Conservation (phyloP, 176 grass and related monocot species). For the Oryza nivara region DNA sequence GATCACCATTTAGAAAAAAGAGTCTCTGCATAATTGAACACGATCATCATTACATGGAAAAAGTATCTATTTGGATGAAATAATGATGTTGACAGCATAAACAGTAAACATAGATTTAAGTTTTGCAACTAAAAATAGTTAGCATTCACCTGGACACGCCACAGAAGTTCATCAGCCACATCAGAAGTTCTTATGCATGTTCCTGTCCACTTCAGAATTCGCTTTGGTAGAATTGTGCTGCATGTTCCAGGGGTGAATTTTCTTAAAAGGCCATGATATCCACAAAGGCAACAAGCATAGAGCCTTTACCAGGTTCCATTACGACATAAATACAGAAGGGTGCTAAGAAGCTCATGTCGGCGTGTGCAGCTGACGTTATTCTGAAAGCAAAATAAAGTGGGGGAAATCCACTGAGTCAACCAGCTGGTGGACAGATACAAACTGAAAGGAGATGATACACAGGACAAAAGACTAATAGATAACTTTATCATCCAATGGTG, state of each 20-base stretch:
- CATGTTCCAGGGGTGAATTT: constrained; percentile 39
- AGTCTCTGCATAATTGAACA: constrained; percentile 66
- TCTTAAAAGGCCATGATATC: constrained; percentile 30
- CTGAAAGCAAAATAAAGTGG: constrained; percentile 49
- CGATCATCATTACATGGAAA: constrained; percentile 32
- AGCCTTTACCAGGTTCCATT: constrained; percentile 68
- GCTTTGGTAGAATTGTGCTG: constrained; percentile 67
- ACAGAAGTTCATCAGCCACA: constrained; percentile 72
- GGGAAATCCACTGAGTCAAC: constrained; percentile 32
- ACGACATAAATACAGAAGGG: constrained; percentile 58
- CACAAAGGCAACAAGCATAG: constrained; percentile 47
- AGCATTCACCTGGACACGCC: constrained; percentile 75
- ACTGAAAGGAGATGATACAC: not conserved
- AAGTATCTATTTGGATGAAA: constrained; percentile 39
- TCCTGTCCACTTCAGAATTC: constrained; percentile 61
- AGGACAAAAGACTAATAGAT: not conserved
- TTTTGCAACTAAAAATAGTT: constrained; percentile 21
- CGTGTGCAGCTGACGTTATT: constrained; percentile 51
- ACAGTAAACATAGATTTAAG: constrained; percentile 33
- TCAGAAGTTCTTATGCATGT: constrained; percentile 68
- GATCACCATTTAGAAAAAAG: constrained; percentile 94
- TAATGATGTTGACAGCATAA: constrained; percentile 27
- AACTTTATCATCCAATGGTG: not conserved
- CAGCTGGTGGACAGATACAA: constrained; percentile 18
- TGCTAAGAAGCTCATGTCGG: constrained; percentile 65